phyloP scores from a whole-genome alignment of 2,329 filamentous ascomycete species.

The Colletotrichum chrysophilum region DNA sequence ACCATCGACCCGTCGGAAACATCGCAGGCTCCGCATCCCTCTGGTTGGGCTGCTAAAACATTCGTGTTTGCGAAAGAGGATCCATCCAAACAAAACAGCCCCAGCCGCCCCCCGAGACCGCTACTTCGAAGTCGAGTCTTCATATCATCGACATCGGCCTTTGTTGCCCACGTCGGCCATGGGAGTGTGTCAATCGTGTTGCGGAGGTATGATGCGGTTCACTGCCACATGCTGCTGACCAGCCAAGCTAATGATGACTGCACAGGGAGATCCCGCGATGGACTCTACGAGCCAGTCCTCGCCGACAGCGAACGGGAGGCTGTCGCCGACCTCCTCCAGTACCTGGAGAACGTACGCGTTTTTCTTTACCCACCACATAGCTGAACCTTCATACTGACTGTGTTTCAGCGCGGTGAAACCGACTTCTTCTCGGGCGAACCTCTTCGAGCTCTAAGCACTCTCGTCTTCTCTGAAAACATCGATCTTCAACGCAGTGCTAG shows the following conservation, averaged over 20 bases:
- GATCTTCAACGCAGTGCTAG: slow-evolving; percentile 97
- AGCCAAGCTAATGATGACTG: neutral
- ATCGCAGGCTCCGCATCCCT: slow-evolving; percentile 1
- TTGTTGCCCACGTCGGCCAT: slow-evolving; percentile 46
- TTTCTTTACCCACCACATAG: neutral
- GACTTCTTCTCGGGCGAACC: slow-evolving; percentile 99
- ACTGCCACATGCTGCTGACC: neutral
- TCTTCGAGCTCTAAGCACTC: slow-evolving; percentile 88
- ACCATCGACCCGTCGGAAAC: neutral
- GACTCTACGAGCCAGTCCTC: slow-evolving; percentile 83
- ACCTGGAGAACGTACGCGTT: slow-evolving; percentile 86
- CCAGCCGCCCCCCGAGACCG: neutral
- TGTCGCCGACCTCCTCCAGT: slow-evolving; percentile 92
- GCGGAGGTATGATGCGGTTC: slow-evolving; percentile 49
- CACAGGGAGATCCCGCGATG: slow-evolving; percentile 77
- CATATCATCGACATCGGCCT: slow-evolving; percentile 1
- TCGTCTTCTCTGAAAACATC: slow-evolving; percentile 98
- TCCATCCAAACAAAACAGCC: slow-evolving; percentile 17
- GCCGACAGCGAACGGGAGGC: slow-evolving; percentile 97
- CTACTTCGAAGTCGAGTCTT: slow-evolving; percentile 3
- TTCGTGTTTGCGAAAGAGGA: slow-evolving; percentile 12
- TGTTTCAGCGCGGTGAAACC: slow-evolving; percentile 82
- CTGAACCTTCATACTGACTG: slow-evolving; percentile 31
- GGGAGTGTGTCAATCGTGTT: slow-evolving; percentile 68
- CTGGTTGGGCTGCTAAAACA: slow-evolving; percentile 9